phyloP scores from a whole-genome alignment of 2,329 filamentous ascomycete species.

The Fusarium sp. region DNA sequence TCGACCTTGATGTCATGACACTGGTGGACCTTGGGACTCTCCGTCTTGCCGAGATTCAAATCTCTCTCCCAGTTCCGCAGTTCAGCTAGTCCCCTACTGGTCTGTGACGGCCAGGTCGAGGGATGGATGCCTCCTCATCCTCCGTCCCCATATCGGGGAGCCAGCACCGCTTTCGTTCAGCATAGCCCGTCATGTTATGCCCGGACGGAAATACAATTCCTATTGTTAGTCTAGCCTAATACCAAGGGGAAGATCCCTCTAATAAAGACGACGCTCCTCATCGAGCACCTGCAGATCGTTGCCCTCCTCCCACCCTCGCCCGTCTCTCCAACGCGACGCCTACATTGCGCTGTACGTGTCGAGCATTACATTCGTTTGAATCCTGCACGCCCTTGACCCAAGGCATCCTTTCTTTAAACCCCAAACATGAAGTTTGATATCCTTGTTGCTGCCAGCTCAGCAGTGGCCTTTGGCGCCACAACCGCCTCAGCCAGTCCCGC shows the following conservation, averaged over 20 bases:
- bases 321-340: neutral
- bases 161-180: neutral
- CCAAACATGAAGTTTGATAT: constrained; percentile 28
- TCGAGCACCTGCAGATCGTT: constrained; percentile 25
- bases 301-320: constrained; percentile 1
- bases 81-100: constrained; percentile 3
- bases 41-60: neutral
- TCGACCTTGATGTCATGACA: neutral
- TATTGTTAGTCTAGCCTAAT: neutral
- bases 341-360: neutral
- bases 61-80: neutral
- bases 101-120: neutral
- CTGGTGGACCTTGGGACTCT: neutral
- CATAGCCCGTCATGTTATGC: neutral
- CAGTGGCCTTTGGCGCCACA: constrained; percentile 8
- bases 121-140: constrained; percentile 4
- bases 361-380: constrained; percentile 3
- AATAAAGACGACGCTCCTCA: constrained; percentile 21
- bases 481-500: constrained; percentile 1
- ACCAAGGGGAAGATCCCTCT: constrained; percentile 1
- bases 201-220: constrained; percentile 2
- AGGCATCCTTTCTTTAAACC: neutral
- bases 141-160: neutral
- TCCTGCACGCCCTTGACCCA: neutral
- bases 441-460: constrained; percentile 17